Conservation (phyloP, 352 stramenopile species). For the Globisporangium canariense region DNA sequence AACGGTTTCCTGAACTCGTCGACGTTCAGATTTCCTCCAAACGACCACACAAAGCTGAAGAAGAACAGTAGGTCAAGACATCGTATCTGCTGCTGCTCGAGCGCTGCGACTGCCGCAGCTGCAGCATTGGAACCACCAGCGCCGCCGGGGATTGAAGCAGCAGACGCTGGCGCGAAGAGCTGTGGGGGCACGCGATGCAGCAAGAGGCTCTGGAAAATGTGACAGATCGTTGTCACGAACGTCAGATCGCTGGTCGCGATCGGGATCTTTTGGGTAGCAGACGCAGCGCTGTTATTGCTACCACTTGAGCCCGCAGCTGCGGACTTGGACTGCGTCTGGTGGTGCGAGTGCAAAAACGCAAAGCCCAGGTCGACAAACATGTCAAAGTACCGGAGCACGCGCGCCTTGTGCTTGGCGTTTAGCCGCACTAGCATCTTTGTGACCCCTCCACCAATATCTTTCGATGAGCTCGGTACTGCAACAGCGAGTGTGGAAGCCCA, state of each 20-base stretch:
- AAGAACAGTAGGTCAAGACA: slow-evolving; percentile 66
- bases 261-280: slow-evolving; percentile 23
- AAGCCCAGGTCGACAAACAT: slow-evolving; percentile 56
- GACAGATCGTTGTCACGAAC: slow-evolving; percentile 50
- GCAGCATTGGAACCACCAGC: slow-evolving; percentile 10
- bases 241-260: slow-evolving; percentile 46
- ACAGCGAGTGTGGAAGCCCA: slow-evolving; percentile 48
- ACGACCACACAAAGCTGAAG: slow-evolving; percentile 71
- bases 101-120: slow-evolving; percentile 19
- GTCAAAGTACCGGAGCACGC: slow-evolving; percentile 57
- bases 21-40: slow-evolving; percentile 57
- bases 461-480: slow-evolving; percentile 17
- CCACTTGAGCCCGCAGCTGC: not conserved
- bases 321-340: not conserved
- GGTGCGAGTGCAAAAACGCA: slow-evolving; percentile 35
- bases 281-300: not conserved
- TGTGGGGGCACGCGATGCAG: slow-evolving; percentile 32
- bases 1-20: slow-evolving; percentile 36
- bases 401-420: slow-evolving; percentile 30
- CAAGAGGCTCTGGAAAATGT: slow-evolving; percentile 58
- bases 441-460: slow-evolving; percentile 8
- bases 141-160: slow-evolving; percentile 9
- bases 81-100: slow-evolving; percentile 47
- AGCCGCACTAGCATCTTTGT: slow-evolving; percentile 19
- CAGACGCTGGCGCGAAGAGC: slow-evolving; percentile 26